These are phyloP conservation scores for Mycena alexandri DNA, from an alignment of 768 basidiomycete genomes.

Conservation along the genomic window DNA sequence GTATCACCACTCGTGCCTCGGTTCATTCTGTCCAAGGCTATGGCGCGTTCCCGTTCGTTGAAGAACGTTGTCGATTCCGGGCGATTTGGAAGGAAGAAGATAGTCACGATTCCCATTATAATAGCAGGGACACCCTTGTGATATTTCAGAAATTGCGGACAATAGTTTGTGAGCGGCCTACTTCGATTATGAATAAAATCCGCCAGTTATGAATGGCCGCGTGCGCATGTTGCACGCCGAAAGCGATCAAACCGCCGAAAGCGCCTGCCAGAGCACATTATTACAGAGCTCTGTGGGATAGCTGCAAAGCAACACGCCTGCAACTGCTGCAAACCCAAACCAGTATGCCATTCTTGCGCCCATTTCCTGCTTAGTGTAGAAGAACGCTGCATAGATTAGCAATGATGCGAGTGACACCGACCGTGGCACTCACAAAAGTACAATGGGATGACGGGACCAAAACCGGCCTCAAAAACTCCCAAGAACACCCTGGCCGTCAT, in stretches of 20 bases:
- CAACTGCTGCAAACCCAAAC: constrained; percentile 88
- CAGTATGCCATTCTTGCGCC: constrained; percentile 84
- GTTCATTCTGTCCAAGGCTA: constrained; percentile 78
- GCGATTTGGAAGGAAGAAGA: constrained; percentile 62
- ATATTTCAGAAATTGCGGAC: background rate
- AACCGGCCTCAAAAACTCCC: constrained; percentile 85
- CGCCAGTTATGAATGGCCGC: constrained; percentile 66
- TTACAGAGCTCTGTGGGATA: background rate
- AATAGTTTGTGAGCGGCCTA: constrained; percentile 37
- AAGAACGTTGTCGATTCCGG: constrained; percentile 68
- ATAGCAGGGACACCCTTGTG: constrained; percentile 75
- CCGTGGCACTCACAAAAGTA: constrained; percentile 72
- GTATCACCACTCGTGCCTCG: constrained; percentile 74
- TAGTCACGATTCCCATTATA: constrained; percentile 67
- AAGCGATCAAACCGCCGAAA: constrained; percentile 88
- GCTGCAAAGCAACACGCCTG: constrained; percentile 55
- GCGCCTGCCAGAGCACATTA: constrained; percentile 49
- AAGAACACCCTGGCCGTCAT: constrained; percentile 70
- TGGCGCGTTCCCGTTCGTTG: constrained; percentile 59
- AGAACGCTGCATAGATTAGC: constrained; percentile 65
- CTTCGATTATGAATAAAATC: constrained; percentile 82
- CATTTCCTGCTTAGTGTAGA: constrained; percentile 82
- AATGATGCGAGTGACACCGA: background rate
- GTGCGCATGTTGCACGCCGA: constrained; percentile 77
- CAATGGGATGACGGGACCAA: constrained; percentile 81